Evolutionary conservation across 805 yeast genomes (phyloP), one percentile per base, ranked within the genome.

Genomic region (Lipomyces mesembrius): DNA sequence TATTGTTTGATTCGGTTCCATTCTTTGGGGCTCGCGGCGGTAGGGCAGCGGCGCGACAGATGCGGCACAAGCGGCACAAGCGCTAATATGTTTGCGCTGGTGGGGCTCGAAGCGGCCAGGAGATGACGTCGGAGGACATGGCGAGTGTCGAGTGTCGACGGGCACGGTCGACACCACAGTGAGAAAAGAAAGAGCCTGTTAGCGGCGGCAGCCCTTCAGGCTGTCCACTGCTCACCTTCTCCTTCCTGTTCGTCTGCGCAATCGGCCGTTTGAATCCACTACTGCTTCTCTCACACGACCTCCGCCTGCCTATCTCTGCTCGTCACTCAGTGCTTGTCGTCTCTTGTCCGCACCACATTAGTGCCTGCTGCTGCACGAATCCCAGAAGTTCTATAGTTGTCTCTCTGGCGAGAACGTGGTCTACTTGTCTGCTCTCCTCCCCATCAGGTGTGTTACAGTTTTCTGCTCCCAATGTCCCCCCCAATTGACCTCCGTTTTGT

Each of bases 61-160:
- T 43, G 22, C 49, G 49, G 22, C 49, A 43, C 49, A 43, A 43
- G 22, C 49, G 49, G 22, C 49, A 43, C 49, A 43, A 43, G 22
- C n/a, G 49, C 49, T 3, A 6, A 12, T 12, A n/a, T 17, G 22
- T 6, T n/a, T n/a, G 8, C 22, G 3, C n/a, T 6, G 22, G 20
- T 43, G 32, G 32, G 32, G 32, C 32, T 29, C 32, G 32, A 17
- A 17, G 49, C 8, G 49, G 22, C 20, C 3, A 1, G 22, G 22
- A 56, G 53, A 29, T n/a, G 43, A 57, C 43, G 51, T 59, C 53
- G 25, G 34, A 57, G 32, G 60, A 14, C 35, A 35, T 46, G 46
- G 55, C 53, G 37, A 34, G 59, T 25, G 39, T 14, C 17, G 61
- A 49, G n/a, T 43, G 9, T 43, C 49, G 49, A 43, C 49, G 14